A percentile compares a stretch with the other conserved stretches of the same genome.
These are phyloP conservation scores for Trifolium fragiferum DNA, from an alignment of 306 rosid genomes.

Conservation along the genomic window DNA sequence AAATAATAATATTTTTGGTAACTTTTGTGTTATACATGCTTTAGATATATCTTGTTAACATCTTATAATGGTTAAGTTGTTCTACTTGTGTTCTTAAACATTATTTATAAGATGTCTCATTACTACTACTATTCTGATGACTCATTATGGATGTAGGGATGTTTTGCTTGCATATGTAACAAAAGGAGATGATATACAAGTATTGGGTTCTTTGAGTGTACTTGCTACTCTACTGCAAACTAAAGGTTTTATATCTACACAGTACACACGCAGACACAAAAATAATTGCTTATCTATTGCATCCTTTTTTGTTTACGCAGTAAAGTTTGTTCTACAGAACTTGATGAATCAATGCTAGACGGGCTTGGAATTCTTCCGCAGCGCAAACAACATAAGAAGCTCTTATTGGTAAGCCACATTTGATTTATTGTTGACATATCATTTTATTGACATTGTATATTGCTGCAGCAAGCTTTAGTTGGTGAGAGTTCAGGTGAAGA, in stretches of 20 bases:
- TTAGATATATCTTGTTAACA: not conserved
- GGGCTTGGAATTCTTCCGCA: constrained; percentile 96
- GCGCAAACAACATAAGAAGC: constrained; percentile 89
- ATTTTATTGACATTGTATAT: constrained; percentile 39
- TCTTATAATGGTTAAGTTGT: constrained; percentile 28
- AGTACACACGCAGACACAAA: not conserved
- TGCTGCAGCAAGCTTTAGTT: constrained; percentile 88
- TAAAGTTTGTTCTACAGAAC: constrained; percentile 56
- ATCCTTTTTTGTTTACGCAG: constrained; percentile 43
- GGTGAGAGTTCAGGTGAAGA: constrained; percentile 89
- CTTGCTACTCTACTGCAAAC: constrained; percentile 89
- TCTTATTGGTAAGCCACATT: constrained; percentile 66
- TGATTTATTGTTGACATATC: constrained; percentile 28
- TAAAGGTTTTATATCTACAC: constrained; percentile 62
- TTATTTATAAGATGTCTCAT: not conserved
- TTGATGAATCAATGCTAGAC: constrained; percentile 90
- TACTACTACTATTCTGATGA: constrained; percentile 24
- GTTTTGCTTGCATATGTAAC: constrained; percentile 73
- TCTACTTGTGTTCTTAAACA: constrained; percentile 14
- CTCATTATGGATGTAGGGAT: constrained; percentile 59
- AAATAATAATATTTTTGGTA: constrained; percentile 15
- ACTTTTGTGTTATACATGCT: constrained; percentile 10
- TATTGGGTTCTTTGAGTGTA: constrained; percentile 75
- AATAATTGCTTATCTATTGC: constrained; percentile 2
- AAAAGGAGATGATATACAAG: constrained; percentile 72